Evolutionary conservation across 2,329 filamentous ascomycete species (phyloP).

Genomic region (Stachybotrys elegans): DNA sequence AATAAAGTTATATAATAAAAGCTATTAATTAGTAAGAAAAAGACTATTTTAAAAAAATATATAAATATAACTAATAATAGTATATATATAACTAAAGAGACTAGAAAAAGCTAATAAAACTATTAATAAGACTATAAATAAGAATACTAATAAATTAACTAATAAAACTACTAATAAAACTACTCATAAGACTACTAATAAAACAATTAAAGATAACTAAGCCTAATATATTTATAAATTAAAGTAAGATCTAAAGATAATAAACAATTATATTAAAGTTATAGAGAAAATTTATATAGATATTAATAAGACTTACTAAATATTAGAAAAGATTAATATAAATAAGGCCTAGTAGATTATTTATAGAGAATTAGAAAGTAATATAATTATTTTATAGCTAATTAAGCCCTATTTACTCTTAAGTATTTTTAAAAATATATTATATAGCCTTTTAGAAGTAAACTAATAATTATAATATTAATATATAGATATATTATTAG

Average conservation of each 20-base stretch:
- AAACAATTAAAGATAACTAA: not conserved
- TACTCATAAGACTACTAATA: too few species aligned
- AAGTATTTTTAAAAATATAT: not conserved
- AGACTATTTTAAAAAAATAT: conserved; percentile 1
- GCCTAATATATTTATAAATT: not conserved
- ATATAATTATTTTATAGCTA: not conserved
- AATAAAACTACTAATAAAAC: too few species aligned
- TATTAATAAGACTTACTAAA: not conserved
- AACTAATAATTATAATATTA: not conserved
- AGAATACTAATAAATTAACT: too few species aligned
- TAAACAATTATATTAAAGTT: conserved; percentile 1
- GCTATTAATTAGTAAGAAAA: too few species aligned
- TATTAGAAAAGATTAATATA: not conserved
- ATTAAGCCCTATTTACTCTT: not conserved
- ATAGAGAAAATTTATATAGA: not conserved
- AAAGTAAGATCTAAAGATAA: conserved; percentile 1
- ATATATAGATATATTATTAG: not conserved
- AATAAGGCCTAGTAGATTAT: not conserved
- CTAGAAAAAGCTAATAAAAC: too few species aligned
- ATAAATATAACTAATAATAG: conserved; percentile 3
- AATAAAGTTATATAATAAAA: conserved; percentile 3
- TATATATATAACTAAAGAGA: not conserved
- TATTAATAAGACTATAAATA: too few species aligned
- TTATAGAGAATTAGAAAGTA: not conserved
- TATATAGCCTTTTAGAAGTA: not conserved